A percentile compares a stretch with the other conserved stretches of the same genome.
Conservation (phyloP, 352 stramenopile species). For the Halophytophthora batemanensis region DNA sequence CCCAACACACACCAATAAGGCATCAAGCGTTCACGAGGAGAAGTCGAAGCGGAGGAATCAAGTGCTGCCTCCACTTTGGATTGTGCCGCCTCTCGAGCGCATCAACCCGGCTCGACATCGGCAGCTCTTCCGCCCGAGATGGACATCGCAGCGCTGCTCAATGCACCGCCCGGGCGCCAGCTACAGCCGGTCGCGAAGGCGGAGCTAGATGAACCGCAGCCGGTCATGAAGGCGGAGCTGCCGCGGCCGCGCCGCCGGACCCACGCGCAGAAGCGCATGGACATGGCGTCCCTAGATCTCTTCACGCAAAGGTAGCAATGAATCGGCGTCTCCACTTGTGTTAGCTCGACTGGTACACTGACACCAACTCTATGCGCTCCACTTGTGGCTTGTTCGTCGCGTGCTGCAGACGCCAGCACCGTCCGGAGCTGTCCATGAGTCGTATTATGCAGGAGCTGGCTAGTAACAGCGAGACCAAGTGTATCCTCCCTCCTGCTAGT, state of each 20-base stretch:
- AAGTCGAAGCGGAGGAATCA: neutral
- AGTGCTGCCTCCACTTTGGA: constrained; percentile 16
- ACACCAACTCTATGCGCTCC: too few species aligned
- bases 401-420: constrained; percentile 19
- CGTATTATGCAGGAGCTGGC: constrained; percentile 44
- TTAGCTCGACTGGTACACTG: neutral
- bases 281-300: constrained; percentile 58
- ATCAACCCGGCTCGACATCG: too few species aligned
- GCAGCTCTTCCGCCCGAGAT: neutral
- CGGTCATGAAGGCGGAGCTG: neutral
- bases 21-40: constrained; percentile 26
- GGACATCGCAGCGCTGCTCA: constrained; percentile 21
- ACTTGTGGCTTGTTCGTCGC: neutral
- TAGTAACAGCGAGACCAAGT: constrained; percentile 3
- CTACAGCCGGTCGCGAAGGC: neutral
- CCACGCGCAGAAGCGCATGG: constrained; percentile 27
- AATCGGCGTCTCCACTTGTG: neutral
- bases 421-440: constrained; percentile 45
- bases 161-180: constrained; percentile 1
- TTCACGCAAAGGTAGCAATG: constrained; percentile 31
- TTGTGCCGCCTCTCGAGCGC: constrained; percentile 9
- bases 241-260: neutral
- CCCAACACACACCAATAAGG: constrained; percentile 12
- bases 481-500: too few species aligned
- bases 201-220: too few species aligned